These are phyloP conservation scores for Triglochin maritima DNA, from an alignment of 106 monocot species.

Conservation along the genomic window DNA sequence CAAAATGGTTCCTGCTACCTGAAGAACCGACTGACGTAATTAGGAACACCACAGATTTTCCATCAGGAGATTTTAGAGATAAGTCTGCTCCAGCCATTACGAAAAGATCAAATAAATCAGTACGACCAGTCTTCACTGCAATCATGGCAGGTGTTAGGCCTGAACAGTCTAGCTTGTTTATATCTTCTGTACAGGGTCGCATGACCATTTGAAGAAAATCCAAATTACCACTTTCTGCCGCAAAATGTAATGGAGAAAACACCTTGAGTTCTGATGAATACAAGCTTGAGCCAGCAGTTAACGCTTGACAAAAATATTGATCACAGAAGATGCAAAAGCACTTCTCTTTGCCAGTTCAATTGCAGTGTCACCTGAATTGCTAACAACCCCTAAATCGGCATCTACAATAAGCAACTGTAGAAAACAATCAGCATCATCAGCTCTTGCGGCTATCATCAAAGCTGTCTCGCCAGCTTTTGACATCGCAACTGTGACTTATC, in stretches of 20 bases:
- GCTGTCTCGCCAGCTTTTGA: slow-evolving; percentile 49
- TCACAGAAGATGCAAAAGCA: slow-evolving; percentile 24
- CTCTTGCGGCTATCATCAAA: slow-evolving; percentile 41
- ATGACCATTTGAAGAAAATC: slow-evolving; percentile 44
- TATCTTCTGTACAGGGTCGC: slow-evolving; percentile 12
- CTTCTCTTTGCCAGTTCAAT: slow-evolving; percentile 28
- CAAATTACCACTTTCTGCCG: slow-evolving; percentile 16
- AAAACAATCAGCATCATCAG: slow-evolving; percentile 31
- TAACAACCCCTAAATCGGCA: slow-evolving; percentile 38
- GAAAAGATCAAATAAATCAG: slow-evolving; percentile 38
- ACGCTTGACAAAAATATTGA: slow-evolving; percentile 26
- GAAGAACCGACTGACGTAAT: slow-evolving; percentile 3
- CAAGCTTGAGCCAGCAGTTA: slow-evolving; percentile 17
- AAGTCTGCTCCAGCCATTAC: slow-evolving; percentile 57
- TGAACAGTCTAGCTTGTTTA: slow-evolving; percentile 32
- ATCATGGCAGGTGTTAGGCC: slow-evolving; percentile 48
- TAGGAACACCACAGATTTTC: slow-evolving; percentile 27
- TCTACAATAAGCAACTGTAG: slow-evolving; percentile 26
- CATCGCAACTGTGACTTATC: slow-evolving; percentile 26
- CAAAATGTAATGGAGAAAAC: slow-evolving; percentile 46
- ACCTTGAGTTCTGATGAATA: slow-evolving; percentile 27
- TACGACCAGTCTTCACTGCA: slow-evolving; percentile 27
- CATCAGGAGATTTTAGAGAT: slow-evolving; percentile 16
- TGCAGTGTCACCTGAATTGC: slow-evolving; percentile 28
- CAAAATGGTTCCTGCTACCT: slow-evolving; percentile 16